Conservation (phyloP, 2,329 filamentous ascomycete species). For the Beauveria sp. region DNA sequence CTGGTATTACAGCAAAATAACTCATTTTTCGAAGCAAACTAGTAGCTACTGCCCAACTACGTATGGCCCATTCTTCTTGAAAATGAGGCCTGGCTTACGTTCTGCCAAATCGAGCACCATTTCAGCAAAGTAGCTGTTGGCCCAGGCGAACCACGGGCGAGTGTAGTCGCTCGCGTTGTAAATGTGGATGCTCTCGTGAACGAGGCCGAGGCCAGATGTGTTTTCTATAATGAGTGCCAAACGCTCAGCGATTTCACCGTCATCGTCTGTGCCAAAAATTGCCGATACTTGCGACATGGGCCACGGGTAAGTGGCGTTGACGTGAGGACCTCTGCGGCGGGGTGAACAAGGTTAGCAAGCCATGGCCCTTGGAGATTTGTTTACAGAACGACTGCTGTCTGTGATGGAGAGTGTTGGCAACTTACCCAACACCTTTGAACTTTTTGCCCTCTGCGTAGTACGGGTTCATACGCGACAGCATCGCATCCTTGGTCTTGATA, state of each 20-base stretch:
- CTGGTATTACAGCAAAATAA: too few relatives aligned
- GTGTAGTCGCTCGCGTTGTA: conserved; percentile 34
- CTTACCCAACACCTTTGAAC: conserved; percentile 22
- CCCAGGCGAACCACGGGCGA: conserved; percentile 40
- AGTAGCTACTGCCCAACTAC: not conserved
- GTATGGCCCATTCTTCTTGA: conserved; percentile 22
- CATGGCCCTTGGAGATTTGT: not conserved
- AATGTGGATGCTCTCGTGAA: conserved; percentile 41
- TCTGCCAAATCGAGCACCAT: conserved; percentile 64
- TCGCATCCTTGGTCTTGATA: conserved; percentile 71
- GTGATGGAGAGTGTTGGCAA: not conserved
- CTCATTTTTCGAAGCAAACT: too few relatives aligned
- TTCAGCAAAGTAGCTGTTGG: conserved; percentile 35
- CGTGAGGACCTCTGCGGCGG: conserved; percentile 46
- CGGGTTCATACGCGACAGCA: conserved; percentile 68
- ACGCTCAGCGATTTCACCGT: conserved; percentile 28
- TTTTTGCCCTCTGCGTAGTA: conserved; percentile 47
- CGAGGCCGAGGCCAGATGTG: conserved; percentile 34
- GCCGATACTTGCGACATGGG: conserved; percentile 49
- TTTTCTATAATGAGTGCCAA: conserved; percentile 32
- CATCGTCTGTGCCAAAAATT: conserved; percentile 39
- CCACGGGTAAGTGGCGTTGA: conserved; percentile 53
- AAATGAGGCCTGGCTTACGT: conserved; percentile 69
- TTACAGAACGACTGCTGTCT: not conserved
- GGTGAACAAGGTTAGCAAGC: not conserved